Evolutionary conservation across 352 stramenopile genomes (phyloP).

Genomic region (Globisporangium ultimum): DNA sequence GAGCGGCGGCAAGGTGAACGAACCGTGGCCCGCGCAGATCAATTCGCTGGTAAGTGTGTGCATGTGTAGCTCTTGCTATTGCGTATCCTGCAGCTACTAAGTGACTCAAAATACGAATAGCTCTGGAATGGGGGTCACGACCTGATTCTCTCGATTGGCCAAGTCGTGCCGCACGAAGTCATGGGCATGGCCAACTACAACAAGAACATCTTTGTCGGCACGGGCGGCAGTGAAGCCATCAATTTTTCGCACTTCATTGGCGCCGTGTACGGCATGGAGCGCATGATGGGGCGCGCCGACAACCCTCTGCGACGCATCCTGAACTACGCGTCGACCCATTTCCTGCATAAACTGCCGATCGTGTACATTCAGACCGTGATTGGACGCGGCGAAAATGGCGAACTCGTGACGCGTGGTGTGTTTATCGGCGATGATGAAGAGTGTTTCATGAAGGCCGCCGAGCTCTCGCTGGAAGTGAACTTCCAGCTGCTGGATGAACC

Average conservation of each 20-base stretch:
- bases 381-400: conserved; percentile 55
- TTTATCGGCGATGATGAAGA: conserved; percentile 96
- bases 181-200: conserved; percentile 99
- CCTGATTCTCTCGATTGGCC: conserved; percentile 94
- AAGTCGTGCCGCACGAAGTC: conserved; percentile 97
- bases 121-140: conserved; percentile 91
- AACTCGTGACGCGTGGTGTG: conserved; percentile 86
- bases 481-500: conserved; percentile 93
- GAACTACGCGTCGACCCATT: conserved; percentile 94
- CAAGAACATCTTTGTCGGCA: conserved; percentile 98
- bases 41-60: conserved; percentile 88
- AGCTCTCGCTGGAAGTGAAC: conserved; percentile 94
- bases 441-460: conserved; percentile 94
- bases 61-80: not conserved
- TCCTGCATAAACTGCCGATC: conserved; percentile 87
- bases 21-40: conserved; percentile 95
- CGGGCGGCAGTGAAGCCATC: conserved; percentile 92
- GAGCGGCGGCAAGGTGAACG: conserved; percentile 94
- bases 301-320: conserved; percentile 96
- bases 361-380: conserved; percentile 97
- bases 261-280: conserved; percentile 97
- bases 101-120: conserved; percentile 19
- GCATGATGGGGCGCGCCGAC: conserved; percentile 95
- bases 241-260: conserved; percentile 98
- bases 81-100: not conserved